Evolutionary conservation across 768 basidiomycete species (phyloP), one percentile per base, ranked within the genome.

Genomic region (Suillus hirtellus): DNA sequence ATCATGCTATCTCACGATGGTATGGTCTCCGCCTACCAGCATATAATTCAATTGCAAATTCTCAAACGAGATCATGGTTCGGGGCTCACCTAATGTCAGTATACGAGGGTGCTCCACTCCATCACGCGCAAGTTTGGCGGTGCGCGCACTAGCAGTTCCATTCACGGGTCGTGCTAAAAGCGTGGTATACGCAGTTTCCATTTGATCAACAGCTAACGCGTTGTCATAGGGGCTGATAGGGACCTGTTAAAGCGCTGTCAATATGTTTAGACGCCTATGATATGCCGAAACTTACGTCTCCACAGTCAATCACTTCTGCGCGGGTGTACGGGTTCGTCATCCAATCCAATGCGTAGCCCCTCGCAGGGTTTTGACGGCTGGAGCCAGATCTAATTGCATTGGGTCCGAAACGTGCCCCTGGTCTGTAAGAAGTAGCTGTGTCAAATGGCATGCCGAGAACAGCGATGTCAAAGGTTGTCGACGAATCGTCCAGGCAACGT

Each of bases 211-310:
- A 3, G 91, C 92, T 10, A 90, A 78, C 0, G 84, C 82, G 71
- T 91, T 89, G 73, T 95, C 91, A 72, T 88, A 92, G 0, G 90
- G 88, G 58, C 75, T 87, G 44, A 93, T 76, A 2, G 92, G 92
- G 12, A 90, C 82, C 87, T 89, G 8, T 60, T 31, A 10, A 31
- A 52, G 9, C 21, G 9, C 24, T 17, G 37, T 58, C 37, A 31
- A 38, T 61, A 24, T 12, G 15, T 35, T 63, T 21, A 5, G 14
- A 40, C 24, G 11, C 40, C 27, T 31, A 21, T 21, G 35, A 35
- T 24, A 10, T 15, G 47, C 47, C 24, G 40, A 42, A 31, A 40
- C 78, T 63, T 65, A 90, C 88, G 77, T 93, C 92, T 50, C 90
- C 91, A 67, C 92, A 95, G 69, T 93, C 92, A n/a, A 92, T 68